Percentiles rank a stretch among this genome's conserved stretches.
These are phyloP conservation scores for Toxicodendron radicans DNA, from an alignment of 345 rosid species.

Conservation along the genomic window DNA sequence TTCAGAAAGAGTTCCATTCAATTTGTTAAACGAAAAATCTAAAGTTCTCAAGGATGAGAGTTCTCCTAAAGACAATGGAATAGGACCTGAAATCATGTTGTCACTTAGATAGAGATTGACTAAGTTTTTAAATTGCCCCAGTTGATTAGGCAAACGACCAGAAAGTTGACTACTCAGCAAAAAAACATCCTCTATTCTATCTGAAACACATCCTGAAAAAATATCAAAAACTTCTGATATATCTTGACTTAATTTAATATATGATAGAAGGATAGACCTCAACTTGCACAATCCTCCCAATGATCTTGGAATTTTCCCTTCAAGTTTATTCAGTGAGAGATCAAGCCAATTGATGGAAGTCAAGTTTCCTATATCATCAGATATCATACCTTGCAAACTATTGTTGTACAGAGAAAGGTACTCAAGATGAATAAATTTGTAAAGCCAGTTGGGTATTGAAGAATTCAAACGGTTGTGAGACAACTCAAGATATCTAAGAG, in stretches of 20 bases:
- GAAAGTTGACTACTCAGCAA: not conserved
- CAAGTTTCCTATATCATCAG: not conserved
- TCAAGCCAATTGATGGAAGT: constrained; percentile 18
- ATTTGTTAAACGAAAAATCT: not conserved
- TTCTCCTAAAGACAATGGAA: not conserved
- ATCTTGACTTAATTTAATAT: not conserved
- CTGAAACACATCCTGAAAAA: not conserved
- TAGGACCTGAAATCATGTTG: not conserved
- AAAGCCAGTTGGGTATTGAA: not conserved
- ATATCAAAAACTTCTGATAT: not conserved
- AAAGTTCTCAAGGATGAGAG: not conserved
- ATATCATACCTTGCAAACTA: not conserved
- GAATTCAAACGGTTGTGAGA: not conserved
- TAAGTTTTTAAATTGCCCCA: not conserved
- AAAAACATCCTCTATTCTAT: not conserved
- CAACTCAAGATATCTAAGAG: not conserved
- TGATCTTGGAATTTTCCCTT: no score
- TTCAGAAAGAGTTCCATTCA: constrained; percentile 12
- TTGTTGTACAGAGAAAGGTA: not conserved
- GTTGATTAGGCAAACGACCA: not conserved
- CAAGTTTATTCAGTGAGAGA: constrained; percentile 2
- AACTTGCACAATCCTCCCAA: not conserved
- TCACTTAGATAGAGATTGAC: not conserved
- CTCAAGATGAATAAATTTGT: not conserved
- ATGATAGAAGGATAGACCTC: not conserved